Evolutionary conservation across 169 alveolate genomes (phyloP).

Genomic region (Perkinsus chesapeaki): DNA sequence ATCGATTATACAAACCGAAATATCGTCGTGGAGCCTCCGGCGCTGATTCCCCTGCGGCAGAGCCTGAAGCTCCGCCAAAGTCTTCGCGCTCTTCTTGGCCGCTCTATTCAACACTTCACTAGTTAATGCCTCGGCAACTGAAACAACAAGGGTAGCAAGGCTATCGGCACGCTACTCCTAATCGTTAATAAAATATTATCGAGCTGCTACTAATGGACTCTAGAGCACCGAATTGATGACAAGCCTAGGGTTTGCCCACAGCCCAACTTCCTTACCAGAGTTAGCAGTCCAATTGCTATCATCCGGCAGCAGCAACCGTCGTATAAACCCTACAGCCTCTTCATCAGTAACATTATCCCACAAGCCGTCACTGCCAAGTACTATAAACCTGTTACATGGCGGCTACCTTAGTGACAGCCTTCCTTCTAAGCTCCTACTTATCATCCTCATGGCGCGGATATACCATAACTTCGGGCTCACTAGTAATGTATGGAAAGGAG

Average conservation of each 20-base stretch:
- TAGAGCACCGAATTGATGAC: no score
- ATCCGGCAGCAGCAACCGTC: background rate
- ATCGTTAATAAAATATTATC: no score
- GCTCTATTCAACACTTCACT: constrained; percentile 15
- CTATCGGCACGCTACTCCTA: no score
- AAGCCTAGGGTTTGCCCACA: no score
- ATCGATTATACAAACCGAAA: constrained; percentile 24
- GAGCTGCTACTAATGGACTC: no score
- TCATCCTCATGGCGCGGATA: constrained; percentile 25
- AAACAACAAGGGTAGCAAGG: background rate
- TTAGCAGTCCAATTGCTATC: background rate
- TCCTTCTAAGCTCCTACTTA: background rate
- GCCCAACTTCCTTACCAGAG: no score
- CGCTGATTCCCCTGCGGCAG: background rate
- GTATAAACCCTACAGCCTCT: constrained; percentile 24
- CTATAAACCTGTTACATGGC: constrained; percentile 11
- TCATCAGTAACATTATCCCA: constrained; percentile 37
- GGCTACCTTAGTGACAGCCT: background rate
- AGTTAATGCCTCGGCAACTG: constrained; percentile 16
- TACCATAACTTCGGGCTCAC: constrained; percentile 32
- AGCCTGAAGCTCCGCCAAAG: background rate
- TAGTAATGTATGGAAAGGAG: constrained; percentile 46
- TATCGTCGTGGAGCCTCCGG: constrained; percentile 28
- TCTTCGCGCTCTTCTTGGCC: background rate
- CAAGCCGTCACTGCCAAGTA: constrained; percentile 49